A percentile compares a stretch with the other conserved stretches of the same genome.
These are phyloP conservation scores for Suillus discolor DNA, from an alignment of 768 basidiomycete genomes.

Conservation along the genomic window DNA sequence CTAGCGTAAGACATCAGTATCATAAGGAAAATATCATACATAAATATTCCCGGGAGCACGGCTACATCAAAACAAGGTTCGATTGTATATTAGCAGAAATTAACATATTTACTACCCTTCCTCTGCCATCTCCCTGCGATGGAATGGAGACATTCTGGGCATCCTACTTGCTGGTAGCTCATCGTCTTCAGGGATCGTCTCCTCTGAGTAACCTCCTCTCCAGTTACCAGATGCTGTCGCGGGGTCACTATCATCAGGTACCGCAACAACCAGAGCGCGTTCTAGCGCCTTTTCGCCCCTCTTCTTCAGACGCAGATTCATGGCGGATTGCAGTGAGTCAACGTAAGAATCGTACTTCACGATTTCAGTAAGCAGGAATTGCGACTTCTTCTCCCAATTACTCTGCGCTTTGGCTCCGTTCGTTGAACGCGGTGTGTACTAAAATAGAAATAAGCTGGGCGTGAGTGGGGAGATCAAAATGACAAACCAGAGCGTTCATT, in stretches of 20 bases:
- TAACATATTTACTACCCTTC: constrained; percentile 35
- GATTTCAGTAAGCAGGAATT: constrained; percentile 87
- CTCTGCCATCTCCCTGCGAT: constrained; percentile 45
- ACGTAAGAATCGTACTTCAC: constrained; percentile 97
- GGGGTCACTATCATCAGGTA: constrained; percentile 34
- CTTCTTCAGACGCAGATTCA: constrained; percentile 83
- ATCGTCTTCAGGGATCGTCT: constrained; percentile 50
- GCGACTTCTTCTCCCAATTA: constrained; percentile 94
- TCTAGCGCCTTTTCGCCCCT: constrained; percentile 87
- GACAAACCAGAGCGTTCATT: constrained; percentile 75
- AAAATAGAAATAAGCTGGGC: constrained; percentile 17
- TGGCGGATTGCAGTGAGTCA: constrained; percentile 83
- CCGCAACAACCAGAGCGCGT: constrained; percentile 46
- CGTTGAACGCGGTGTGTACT: constrained; percentile 81
- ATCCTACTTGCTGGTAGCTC: constrained; percentile 36
- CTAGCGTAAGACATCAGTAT: constrained; percentile 5
- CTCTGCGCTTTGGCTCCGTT: constrained; percentile 75
- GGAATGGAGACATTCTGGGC: constrained; percentile 31
- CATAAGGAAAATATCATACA: constrained; percentile 28
- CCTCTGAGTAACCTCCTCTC: constrained; percentile 44
- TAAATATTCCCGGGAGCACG: constrained; percentile 30
- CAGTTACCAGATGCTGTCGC: constrained; percentile 37
- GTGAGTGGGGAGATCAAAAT: constrained; percentile 15
- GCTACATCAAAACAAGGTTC: constrained; percentile 12
- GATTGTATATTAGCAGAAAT: constrained; percentile 22